A percentile compares a stretch with the other conserved stretches of the same genome.
Evolutionary conservation across 2,329 filamentous ascomycete genomes (phyloP).

Genomic region (Parastagonospora avenae): DNA sequence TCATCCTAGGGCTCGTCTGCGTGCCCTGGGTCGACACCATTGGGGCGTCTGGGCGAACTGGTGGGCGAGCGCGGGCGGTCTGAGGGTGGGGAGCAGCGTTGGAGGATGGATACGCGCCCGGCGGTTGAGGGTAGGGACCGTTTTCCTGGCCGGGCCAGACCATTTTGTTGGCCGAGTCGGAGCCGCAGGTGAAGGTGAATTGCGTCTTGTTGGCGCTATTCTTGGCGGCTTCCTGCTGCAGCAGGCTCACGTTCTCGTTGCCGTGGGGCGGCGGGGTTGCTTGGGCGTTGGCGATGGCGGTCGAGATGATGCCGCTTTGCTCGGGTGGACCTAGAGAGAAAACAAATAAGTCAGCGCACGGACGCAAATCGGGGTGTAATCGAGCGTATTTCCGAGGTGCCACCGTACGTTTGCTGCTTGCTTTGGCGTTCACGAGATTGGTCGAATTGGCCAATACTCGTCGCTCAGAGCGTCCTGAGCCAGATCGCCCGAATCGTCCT

Average conservation of each 20-base stretch:
- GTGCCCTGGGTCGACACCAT: conserved; percentile 59
- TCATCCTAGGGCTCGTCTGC: conserved; percentile 61
- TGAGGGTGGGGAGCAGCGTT: conserved; percentile 24
- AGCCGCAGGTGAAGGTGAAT: conserved; percentile 96
- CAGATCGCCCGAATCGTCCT: conserved; percentile 75
- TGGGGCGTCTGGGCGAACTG: conserved; percentile 40
- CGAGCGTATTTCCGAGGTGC: conserved; percentile 35
- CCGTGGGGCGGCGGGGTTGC: conserved; percentile 58
- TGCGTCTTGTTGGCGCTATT: conserved; percentile 77
- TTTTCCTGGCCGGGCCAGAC: conserved; percentile 71
- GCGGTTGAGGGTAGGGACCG: conserved; percentile 44
- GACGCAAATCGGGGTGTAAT: conserved; percentile 22
- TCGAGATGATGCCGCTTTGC: conserved; percentile 85
- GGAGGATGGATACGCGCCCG: conserved; percentile 40
- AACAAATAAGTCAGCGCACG: conserved; percentile 45
- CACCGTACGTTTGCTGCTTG: conserved; percentile 46
- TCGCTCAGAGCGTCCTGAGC: conserved; percentile 50
- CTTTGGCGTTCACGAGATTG: conserved; percentile 51
- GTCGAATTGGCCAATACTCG: conserved; percentile 51
- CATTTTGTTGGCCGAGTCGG: conserved; percentile 80
- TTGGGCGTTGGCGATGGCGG: conserved; percentile 82
- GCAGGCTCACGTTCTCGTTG: conserved; percentile 78
- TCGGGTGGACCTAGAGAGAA: conserved; percentile 41
- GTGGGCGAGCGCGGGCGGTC: conserved; percentile 33
- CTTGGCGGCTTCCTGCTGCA: conserved; percentile 70